phyloP scores from a whole-genome alignment of 768 basidiomycete genomes.

The Tephrocybe sp. region DNA sequence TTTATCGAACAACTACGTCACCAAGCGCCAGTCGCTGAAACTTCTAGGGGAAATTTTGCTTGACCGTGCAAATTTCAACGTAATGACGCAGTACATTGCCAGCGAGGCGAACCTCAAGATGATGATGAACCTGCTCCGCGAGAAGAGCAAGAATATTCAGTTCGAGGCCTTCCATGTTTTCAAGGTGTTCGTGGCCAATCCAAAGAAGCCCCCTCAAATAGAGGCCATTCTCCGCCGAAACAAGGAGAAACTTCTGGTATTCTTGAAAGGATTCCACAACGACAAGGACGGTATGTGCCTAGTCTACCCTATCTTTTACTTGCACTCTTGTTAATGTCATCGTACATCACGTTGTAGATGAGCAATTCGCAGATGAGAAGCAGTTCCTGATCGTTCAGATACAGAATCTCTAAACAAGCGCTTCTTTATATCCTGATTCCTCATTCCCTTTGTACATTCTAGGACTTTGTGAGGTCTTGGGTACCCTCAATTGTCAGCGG shows the following conservation, averaged over 20 bases:
- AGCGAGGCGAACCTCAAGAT: conserved; percentile 96
- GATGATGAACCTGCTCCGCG: conserved; percentile 99
- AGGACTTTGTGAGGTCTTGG: neutral
- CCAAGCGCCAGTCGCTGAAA: conserved; percentile 98
- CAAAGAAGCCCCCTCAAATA: conserved; percentile 97
- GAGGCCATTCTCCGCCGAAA: conserved; percentile 88
- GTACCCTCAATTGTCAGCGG: neutral
- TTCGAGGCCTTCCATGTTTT: conserved; percentile 99
- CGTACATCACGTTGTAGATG: conserved; percentile 63
- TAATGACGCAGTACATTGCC: conserved; percentile 97
- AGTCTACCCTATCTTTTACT: neutral
- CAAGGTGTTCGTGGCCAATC: conserved; percentile 99
- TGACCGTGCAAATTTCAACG: conserved; percentile 95
- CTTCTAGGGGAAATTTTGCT: conserved; percentile 96
- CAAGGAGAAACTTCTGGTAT: conserved; percentile 87
- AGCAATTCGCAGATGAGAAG: conserved; percentile 97
- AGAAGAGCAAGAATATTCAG: conserved; percentile 99
- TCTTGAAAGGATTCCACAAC: conserved; percentile 93
- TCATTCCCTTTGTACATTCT: neutral
- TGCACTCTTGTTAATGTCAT: neutral
- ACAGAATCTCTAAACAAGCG: conserved; percentile 54
- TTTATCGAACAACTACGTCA: conserved; percentile 94
- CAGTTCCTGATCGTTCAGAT: conserved; percentile 95
- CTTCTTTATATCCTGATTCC: neutral
- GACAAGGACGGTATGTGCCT: conserved; percentile 85